phyloP scores from a whole-genome alignment of 2,329 filamentous ascomycete genomes.

The Colletotrichum godetiae region DNA sequence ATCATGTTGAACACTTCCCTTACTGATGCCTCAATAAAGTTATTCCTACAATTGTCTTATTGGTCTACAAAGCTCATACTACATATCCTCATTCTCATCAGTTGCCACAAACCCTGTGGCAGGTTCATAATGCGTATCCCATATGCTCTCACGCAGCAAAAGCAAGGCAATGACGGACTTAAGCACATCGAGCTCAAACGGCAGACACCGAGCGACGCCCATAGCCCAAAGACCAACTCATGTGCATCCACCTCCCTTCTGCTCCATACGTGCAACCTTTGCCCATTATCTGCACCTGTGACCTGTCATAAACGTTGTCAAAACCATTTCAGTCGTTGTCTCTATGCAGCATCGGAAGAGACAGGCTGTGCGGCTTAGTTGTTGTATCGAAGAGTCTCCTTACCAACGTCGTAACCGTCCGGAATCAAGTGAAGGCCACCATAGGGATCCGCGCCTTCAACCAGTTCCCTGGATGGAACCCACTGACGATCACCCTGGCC shows the following conservation, averaged over 20 bases:
- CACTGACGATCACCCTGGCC: constrained; percentile 23
- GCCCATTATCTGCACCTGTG: neutral
- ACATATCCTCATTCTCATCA: neutral
- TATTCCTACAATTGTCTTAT: neutral
- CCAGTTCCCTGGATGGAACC: constrained; percentile 13
- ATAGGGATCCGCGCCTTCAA: neutral
- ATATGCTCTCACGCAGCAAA: neutral
- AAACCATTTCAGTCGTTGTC: neutral
- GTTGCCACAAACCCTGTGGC: neutral
- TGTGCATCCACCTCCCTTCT: neutral
- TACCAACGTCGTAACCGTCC: constrained; percentile 23
- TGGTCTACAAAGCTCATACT: neutral
- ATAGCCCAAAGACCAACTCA: neutral
- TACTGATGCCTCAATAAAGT: neutral
- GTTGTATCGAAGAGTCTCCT: constrained; percentile 18
- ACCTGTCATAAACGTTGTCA: neutral
- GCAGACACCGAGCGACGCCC: neutral
- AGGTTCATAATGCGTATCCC: neutral
- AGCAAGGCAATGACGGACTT: neutral
- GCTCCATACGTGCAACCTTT: neutral
- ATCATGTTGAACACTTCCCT: neutral
- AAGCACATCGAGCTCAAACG: neutral
- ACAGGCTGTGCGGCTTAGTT: neutral
- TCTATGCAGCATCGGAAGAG: neutral
- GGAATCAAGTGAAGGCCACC: constrained; percentile 19